These are phyloP conservation scores for Aureobasidium sp. DNA, from an alignment of 2,329 filamentous ascomycete species.

Conservation along the genomic window DNA sequence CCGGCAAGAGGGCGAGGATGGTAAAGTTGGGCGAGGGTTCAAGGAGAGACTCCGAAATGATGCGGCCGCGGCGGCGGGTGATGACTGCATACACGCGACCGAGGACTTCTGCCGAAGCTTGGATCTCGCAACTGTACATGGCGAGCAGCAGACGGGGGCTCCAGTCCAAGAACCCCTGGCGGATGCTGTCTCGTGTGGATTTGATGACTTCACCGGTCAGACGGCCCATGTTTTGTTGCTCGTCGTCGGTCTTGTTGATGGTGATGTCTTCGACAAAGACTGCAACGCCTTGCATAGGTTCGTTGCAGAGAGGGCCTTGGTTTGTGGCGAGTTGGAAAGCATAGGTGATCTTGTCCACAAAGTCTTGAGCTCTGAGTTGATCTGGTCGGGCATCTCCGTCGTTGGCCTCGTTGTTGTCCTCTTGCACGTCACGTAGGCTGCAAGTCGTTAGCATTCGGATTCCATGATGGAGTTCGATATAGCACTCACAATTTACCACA, in stretches of 20 bases:
- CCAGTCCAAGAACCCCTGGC: slow-evolving; percentile 88
- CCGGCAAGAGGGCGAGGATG: slow-evolving; percentile 78
- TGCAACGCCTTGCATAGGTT: slow-evolving; percentile 88
- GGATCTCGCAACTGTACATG: slow-evolving; percentile 97
- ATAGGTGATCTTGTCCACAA: slow-evolving; percentile 85
- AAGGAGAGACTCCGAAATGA: slow-evolving; percentile 85
- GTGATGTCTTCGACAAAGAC: slow-evolving; percentile 79
- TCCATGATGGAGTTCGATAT: not conserved
- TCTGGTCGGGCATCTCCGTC: slow-evolving; percentile 46
- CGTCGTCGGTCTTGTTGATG: slow-evolving; percentile 48
- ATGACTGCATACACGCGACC: slow-evolving; percentile 96
- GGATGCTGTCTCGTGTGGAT: slow-evolving; percentile 75
- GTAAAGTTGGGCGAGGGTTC: slow-evolving; percentile 96
- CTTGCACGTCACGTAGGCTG: slow-evolving; percentile 23
- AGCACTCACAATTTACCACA: slow-evolving; percentile 63
- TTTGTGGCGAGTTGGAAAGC: slow-evolving; percentile 88
- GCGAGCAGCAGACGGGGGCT: slow-evolving; percentile 88
- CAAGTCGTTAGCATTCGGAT: not conserved
- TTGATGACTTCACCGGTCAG: slow-evolving; percentile 92
- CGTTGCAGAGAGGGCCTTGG: slow-evolving; percentile 84
- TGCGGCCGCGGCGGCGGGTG: slow-evolving; percentile 83
- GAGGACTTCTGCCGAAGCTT: slow-evolving; percentile 88
- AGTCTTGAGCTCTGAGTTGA: slow-evolving; percentile 43
- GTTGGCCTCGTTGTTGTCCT: slow-evolving; percentile 22
- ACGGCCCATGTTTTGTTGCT: slow-evolving; percentile 60